Percentiles rank a stretch among this genome's conserved stretches.
Evolutionary conservation across 371 early-diverging fungal species (phyloP).

Genomic region (Syncephalastrum sp.): DNA sequence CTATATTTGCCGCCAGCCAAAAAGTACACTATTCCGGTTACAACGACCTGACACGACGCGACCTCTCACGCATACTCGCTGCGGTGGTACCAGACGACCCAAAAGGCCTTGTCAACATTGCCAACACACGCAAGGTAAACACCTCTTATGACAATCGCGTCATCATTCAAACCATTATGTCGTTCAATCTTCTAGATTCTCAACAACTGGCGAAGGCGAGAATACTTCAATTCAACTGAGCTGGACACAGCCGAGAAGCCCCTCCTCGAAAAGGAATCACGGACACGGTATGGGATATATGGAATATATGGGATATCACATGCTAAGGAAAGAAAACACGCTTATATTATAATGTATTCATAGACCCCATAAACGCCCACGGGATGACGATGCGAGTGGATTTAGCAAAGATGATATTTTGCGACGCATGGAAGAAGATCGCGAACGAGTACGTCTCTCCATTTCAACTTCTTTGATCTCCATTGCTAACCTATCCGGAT

Average conservation of each 20-base stretch:
- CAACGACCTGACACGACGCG: constrained; percentile 57
- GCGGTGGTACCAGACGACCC: constrained; percentile 63
- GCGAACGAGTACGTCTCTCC: constrained; percentile 55
- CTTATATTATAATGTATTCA: too few species aligned
- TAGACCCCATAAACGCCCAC: constrained; percentile 2
- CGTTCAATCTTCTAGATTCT: constrained; percentile 28
- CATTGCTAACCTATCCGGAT: background rate
- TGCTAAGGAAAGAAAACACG: background rate
- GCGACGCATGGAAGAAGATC: constrained; percentile 77
- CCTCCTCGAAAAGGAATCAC: constrained; percentile 39
- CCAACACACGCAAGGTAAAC: constrained; percentile 65
- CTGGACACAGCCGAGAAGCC: constrained; percentile 54
- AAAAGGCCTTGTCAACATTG: constrained; percentile 70
- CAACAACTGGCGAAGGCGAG: constrained; percentile 43
- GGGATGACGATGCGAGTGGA: constrained; percentile 24
- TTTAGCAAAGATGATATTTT: constrained; percentile 66
- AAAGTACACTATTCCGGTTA: constrained; percentile 58
- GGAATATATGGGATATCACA: background rate
- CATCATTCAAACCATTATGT: background rate
- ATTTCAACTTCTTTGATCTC: background rate
- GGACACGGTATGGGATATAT: constrained; percentile 23
- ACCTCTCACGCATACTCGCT: constrained; percentile 55
- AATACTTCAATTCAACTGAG: constrained; percentile 33
- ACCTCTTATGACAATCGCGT: background rate
- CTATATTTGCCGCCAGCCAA: constrained; percentile 60